Base-by-base conservation (phyloP, 768 basidiomycete species). In the Multifurca ochricompacta region DNA sequence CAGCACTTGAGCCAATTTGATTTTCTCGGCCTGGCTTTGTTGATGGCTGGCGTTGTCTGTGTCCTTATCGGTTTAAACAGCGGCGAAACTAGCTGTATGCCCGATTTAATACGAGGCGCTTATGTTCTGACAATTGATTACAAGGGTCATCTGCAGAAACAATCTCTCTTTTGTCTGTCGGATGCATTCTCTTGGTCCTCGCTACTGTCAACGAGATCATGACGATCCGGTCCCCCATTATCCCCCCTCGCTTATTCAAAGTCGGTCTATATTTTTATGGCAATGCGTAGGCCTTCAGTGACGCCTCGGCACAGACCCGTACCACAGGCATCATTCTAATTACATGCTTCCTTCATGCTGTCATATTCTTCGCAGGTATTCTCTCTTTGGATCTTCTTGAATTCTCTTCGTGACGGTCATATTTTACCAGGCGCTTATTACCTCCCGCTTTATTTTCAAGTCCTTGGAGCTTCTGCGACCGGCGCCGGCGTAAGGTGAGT, bases 381-480 rank as follows among this genome's bases (percentile, higher is more conserved):
- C 8, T 10, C 23, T 30, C 9, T 39, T 21, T 10, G 30, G 14
- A 32, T 35, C 14, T 36, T 27, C 27, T 11, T n/a, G 47, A 16
- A 28, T 32, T 9, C 13, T 13, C 8, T 19, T 25, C 19, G 53
- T 40, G 34, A 23, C 34, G 16, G n/a, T 51, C 5, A 50, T 40
- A 23, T 36, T 42, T 2, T 31, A 32, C 1, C 35, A 76, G 77
- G 75, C 28, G 77, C 80, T 40, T 84, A 71, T 63, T 89, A 89
- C 61, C 73, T 91, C 6, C 87, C 88, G 1, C 64, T 90, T 2
- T 91, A 85, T 65, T 91, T 76, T 68, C 88, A 91, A 70, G 78
- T 84, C 2, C 75, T 89, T 11, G 88, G 88, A 0, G 74, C 85
- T 0, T 84, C 84, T 7, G 85, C 87, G 6, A 88, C 85, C 0